Percentiles rank a stretch among this genome's conserved stretches.
Evolutionary conservation across 1,139 yeast species (phyloP).

Genomic region (Blastobotrys petasosporus): DNA sequence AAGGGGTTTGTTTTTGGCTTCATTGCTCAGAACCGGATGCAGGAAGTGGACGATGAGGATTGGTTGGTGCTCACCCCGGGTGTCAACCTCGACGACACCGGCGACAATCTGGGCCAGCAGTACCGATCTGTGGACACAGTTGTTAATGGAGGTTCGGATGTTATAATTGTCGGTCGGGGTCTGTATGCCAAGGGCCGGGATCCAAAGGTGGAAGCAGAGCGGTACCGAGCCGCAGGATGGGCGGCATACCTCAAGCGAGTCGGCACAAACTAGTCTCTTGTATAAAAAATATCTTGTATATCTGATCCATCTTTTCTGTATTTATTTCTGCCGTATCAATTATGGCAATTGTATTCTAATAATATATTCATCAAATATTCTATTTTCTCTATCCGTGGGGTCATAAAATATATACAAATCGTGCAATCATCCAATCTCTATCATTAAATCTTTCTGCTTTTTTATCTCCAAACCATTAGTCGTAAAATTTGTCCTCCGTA

Average conservation of each 20-base stretch:
- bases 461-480: constrained; percentile 4
- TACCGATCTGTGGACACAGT: constrained; percentile 90
- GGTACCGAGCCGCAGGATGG: constrained; percentile 95
- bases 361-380: too few relatives aligned
- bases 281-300: too few relatives aligned
- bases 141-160: constrained; percentile 74
- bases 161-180: constrained; percentile 96
- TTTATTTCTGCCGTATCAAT: too few relatives aligned
- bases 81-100: constrained; percentile 94
- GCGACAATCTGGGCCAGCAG: constrained; percentile 96
- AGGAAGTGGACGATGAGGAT: constrained; percentile 62
- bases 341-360: too few relatives aligned
- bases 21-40: constrained; percentile 89
- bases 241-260: constrained; percentile 50
- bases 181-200: constrained; percentile 94
- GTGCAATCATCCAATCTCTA: too few relatives aligned
- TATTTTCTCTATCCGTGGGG: too few relatives aligned
- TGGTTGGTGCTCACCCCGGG: constrained; percentile 98
- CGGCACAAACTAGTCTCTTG: not conserved
- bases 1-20: constrained; percentile 91
- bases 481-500: constrained; percentile 9
- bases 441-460: too few relatives aligned
- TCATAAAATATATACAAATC: too few relatives aligned
- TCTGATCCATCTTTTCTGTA: too few relatives aligned
- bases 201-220: constrained; percentile 75